Conservation (phyloP, 2,329 filamentous ascomycete species). For the Paracoccidioides brasiliensis region DNA sequence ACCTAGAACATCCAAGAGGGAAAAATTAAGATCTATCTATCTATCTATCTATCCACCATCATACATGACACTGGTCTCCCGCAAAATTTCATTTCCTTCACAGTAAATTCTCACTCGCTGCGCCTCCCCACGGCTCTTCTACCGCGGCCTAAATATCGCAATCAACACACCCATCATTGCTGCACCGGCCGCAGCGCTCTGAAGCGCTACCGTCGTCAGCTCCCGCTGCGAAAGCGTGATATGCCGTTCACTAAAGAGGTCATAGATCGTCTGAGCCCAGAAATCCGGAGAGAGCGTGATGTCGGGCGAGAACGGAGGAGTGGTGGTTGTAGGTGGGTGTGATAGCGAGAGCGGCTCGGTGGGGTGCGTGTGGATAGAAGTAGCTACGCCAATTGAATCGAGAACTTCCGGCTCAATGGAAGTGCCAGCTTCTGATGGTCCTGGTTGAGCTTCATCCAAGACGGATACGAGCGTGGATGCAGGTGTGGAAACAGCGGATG, state of each 20-base stretch:
- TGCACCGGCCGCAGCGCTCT: conserved; percentile 55
- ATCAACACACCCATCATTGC: conserved; percentile 42
- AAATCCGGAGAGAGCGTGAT: conserved; percentile 22
- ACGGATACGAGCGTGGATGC: background rate
- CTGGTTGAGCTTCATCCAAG: background rate
- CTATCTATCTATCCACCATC: too few relatives aligned
- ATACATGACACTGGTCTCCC: too few relatives aligned
- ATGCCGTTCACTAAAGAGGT: conserved; percentile 53
- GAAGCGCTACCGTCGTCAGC: conserved; percentile 53
- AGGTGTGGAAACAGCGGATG: too few relatives aligned
- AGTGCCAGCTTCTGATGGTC: background rate
- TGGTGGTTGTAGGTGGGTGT: conserved; percentile 14
- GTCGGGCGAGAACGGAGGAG: conserved; percentile 15
- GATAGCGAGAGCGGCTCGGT: conserved; percentile 1
- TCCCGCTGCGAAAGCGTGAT: conserved; percentile 56
- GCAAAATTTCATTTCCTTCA: too few relatives aligned
- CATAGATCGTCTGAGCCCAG: conserved; percentile 40
- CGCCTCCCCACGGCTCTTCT: conserved; percentile 6
- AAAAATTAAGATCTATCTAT: too few relatives aligned
- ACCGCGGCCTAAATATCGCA: conserved; percentile 37
- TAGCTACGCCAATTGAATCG: background rate
- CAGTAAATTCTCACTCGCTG: background rate
- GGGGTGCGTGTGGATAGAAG: background rate
- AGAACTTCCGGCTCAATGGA: background rate
- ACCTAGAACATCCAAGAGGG: too few relatives aligned